Evolutionary conservation across 2,329 filamentous ascomycete species (phyloP).

Genomic region (Ilyonectria destructans): DNA sequence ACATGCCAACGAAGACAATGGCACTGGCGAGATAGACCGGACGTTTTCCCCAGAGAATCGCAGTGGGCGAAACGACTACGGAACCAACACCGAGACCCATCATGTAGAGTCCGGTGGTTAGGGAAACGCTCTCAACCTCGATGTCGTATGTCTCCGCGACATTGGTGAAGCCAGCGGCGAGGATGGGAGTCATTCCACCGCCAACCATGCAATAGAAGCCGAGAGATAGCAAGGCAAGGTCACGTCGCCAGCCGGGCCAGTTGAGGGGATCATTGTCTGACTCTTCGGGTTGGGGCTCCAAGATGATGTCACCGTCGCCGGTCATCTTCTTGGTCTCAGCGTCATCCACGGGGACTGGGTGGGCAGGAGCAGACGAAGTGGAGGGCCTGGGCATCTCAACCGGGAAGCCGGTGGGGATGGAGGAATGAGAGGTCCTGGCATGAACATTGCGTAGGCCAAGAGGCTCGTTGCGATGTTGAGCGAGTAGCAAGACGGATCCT

Average conservation of each 20-base stretch:
- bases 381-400: constrained; percentile 55
- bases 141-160: constrained; percentile 79
- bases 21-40: constrained; percentile 89
- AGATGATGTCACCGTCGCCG: constrained; percentile 84
- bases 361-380: constrained; percentile 36
- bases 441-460: constrained; percentile 73
- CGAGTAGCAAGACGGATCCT: constrained; percentile 74
- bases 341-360: constrained; percentile 34
- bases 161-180: constrained; percentile 91
- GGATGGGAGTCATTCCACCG: constrained; percentile 90
- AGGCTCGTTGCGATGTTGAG: constrained; percentile 70
- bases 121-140: constrained; percentile 80
- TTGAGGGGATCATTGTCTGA: constrained; percentile 93
- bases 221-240: constrained; percentile 84
- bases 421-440: constrained; percentile 72
- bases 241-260: constrained; percentile 87
- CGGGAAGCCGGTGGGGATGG: constrained; percentile 65
- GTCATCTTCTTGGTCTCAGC: constrained; percentile 80
- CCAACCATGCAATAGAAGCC: constrained; percentile 96
- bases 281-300: constrained; percentile 94
- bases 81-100: constrained; percentile 90
- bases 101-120: constrained; percentile 96
- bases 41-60: constrained; percentile 91
- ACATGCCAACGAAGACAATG: constrained; percentile 82
- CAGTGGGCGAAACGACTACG: constrained; percentile 89